Base-by-base conservation (phyloP, 352 stramenopile genomes). In the Thalassiosira oceanica region DNA sequence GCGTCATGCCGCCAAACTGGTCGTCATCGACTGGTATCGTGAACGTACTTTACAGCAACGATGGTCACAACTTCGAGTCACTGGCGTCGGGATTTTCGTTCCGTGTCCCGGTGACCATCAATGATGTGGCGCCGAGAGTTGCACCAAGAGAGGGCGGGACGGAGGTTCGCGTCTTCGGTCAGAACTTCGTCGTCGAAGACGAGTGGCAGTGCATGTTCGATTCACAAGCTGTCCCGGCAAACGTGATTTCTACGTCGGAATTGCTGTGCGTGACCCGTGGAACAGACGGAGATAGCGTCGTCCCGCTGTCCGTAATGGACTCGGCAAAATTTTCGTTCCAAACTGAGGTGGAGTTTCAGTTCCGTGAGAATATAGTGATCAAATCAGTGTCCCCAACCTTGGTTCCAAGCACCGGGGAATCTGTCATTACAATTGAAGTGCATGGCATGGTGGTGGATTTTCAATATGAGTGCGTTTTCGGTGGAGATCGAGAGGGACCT, bases 41-140 rank as follows among this genome's bases (percentile, higher is more conserved):
- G 28, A n/a, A 36, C 35, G 46, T 81, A n/a, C 61, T 60, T 0
- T 78, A 67, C 60, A 81, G 56, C 33, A 78, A 78, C 50, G 61
- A 81, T 60, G 63, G 71, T 0, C 16, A 69, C 18, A 31, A 73
- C 39, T 81, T 74, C 58, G 50, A 48, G 7, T 42, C 29, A 44
- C 44, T 57, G 44, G 20, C 41, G 1, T 58, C 8, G 4, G 13
- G 50, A 11, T 78, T 78, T 48, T 53, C 51, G 43, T 81, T 60
- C 33, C 48, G 55, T 21, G 15, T 29, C 16, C 46, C 61, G 29
- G 27, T 48, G n/a, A 53, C 35, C n/a, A 41, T 81, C 1, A 56
- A 36, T 27, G 16, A 41, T 36, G 49, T 81, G n/a, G 28, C 56
- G 5, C 71, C 71, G 4, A 60, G 16, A 29, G 46, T 33, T 54